These are phyloP conservation scores for Aureobasidium mangrovei DNA, from an alignment of 2,329 filamentous ascomycete genomes.

Conservation along the genomic window DNA sequence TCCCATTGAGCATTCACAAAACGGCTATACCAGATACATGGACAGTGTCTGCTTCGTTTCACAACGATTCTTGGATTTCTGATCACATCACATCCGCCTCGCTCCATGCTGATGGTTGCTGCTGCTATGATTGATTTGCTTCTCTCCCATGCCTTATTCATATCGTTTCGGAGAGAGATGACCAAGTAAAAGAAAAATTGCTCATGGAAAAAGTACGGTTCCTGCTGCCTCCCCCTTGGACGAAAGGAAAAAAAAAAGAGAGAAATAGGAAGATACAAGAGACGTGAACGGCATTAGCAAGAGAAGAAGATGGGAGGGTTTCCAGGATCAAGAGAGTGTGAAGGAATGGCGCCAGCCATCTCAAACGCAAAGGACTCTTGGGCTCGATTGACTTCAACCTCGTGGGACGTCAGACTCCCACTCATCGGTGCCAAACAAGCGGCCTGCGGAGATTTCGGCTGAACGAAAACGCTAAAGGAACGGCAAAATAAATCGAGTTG, in stretches of 20 bases:
- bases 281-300: slow-evolving; percentile 13
- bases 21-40: background rate
- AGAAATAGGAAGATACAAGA: background rate
- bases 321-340: slow-evolving; percentile 3
- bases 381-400: slow-evolving; percentile 19
- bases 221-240: background rate
- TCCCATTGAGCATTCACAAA: background rate
- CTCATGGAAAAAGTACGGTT: background rate
- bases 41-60: background rate
- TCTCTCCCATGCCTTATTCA: slow-evolving; percentile 8
- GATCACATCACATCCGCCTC: background rate
- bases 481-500: background rate
- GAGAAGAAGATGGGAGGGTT: slow-evolving; percentile 12
- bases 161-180: slow-evolving; percentile 9
- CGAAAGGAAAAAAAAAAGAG: background rate
- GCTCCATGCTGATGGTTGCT: background rate
- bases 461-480: slow-evolving; percentile 1
- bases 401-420: slow-evolving; percentile 16
- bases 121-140: background rate
- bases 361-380: slow-evolving; percentile 16
- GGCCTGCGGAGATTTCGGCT: slow-evolving; percentile 23
- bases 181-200: background rate
- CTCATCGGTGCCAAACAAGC: slow-evolving; percentile 34
- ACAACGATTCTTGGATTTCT: slow-evolving; percentile 5
- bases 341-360: slow-evolving; percentile 10